A percentile compares a stretch with the other conserved stretches of the same genome.
phyloP scores from a whole-genome alignment of 305 asterid species.

The Rubia balearica region DNA sequence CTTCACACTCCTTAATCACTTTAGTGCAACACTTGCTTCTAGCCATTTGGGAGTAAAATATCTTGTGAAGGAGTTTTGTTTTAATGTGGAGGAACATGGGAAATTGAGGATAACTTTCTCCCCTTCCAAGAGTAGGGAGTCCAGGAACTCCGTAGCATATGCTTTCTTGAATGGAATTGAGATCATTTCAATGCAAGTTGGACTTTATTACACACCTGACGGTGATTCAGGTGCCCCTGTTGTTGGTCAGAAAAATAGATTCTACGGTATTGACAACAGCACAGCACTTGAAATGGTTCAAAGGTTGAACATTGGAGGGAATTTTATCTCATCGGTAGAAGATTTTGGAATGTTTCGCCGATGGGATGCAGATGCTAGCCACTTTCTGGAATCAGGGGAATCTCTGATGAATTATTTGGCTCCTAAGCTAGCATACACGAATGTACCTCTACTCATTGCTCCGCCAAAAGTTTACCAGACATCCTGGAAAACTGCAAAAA shows the following conservation, averaged over 20 bases:
- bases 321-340: conserved; percentile 37
- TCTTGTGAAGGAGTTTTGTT: conserved; percentile 42
- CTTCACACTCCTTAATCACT: conserved; percentile 46
- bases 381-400: conserved; percentile 29
- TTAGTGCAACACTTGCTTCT: conserved; percentile 31
- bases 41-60: conserved; percentile 25
- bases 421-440: conserved; percentile 12
- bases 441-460: conserved; percentile 21
- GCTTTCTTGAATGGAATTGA: conserved; percentile 63
- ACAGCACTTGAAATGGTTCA: conserved; percentile 55
- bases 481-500: conserved; percentile 27
- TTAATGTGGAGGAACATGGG: conserved; percentile 28
- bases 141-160: conserved; percentile 20
- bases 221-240: conserved; percentile 40
- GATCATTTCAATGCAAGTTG: conserved; percentile 61
- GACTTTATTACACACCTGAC: conserved; percentile 58
- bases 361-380: conserved; percentile 42
- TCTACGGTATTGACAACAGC: conserved; percentile 36
- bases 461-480: conserved; percentile 45
- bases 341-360: conserved; percentile 45
- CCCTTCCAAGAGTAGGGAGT: conserved; percentile 29
- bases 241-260: conserved; percentile 41
- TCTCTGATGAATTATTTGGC: conserved; percentile 20
- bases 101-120: conserved; percentile 33
- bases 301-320: conserved; percentile 50